These are phyloP conservation scores for Jatropha multifida DNA, from an alignment of 441 rosid species.

Conservation along the genomic window DNA sequence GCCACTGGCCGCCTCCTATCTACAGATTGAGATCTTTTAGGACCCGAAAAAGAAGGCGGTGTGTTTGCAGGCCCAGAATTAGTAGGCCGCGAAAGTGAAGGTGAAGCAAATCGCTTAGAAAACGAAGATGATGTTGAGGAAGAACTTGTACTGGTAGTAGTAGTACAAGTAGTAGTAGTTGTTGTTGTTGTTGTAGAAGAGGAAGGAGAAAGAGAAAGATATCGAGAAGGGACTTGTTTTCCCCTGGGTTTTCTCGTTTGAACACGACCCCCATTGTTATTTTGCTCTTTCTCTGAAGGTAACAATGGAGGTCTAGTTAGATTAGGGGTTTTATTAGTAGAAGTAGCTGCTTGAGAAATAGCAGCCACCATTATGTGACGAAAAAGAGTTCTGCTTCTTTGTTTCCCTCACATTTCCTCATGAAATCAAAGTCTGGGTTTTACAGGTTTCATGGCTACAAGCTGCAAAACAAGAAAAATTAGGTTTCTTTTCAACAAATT, in stretches of 20 bases:
- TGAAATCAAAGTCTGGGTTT: slow-evolving; percentile 17
- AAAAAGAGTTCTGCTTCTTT: slow-evolving; percentile 9
- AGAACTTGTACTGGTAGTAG: slow-evolving; percentile 31
- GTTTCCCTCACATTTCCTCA: slow-evolving; percentile 45
- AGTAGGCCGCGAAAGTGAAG: slow-evolving; percentile 48
- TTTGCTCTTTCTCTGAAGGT: slow-evolving; percentile 36
- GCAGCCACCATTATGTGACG: slow-evolving; percentile 59
- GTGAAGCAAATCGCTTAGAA: slow-evolving; percentile 55
- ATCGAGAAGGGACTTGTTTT: slow-evolving; percentile 71
- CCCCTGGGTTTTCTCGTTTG: slow-evolving; percentile 50
- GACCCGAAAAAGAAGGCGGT: slow-evolving; percentile 22
- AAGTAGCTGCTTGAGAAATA: slow-evolving; percentile 47
- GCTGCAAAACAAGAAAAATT: slow-evolving; percentile 19
- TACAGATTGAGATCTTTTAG: slow-evolving; percentile 77
- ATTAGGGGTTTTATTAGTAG: slow-evolving; percentile 24
- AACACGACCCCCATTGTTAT: slow-evolving; percentile 25
- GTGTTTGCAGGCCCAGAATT: slow-evolving; percentile 36
- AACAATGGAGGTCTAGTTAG: slow-evolving; percentile 39
- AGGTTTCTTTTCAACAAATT: neutral
- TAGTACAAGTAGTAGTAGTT: slow-evolving; percentile 26
- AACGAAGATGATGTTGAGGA: slow-evolving; percentile 46
- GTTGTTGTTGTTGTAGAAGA: slow-evolving; percentile 45
- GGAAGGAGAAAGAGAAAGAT: slow-evolving; percentile 80
- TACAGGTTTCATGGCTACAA: slow-evolving; percentile 19
- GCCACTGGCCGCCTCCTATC: slow-evolving; percentile 53